These are phyloP conservation scores for Ganoderma lucidum DNA, from an alignment of 1,284 basidiomycete species.

Conservation along the genomic window DNA sequence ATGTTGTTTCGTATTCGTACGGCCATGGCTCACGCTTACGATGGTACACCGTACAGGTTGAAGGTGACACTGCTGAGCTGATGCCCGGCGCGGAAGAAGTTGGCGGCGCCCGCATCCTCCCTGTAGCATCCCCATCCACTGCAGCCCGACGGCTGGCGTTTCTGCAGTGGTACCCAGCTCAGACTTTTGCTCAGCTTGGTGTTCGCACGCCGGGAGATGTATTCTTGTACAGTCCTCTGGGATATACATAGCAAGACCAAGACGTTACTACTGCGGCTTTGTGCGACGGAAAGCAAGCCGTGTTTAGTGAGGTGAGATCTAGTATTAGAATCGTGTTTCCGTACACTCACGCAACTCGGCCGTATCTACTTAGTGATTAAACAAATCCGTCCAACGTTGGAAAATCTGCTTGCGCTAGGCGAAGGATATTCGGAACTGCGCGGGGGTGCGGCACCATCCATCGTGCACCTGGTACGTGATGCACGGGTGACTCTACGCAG, in stretches of 20 bases:
- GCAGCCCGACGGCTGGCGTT: too few relatives aligned
- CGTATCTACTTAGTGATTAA: constrained; percentile 71
- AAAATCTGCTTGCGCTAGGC: constrained; percentile 93
- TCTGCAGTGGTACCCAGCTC: too few relatives aligned
- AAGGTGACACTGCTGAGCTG: too few relatives aligned
- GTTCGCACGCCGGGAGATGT: constrained; percentile 91
- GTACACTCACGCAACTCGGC: constrained; percentile 6
- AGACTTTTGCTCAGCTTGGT: constrained; percentile 84
- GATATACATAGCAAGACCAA: constrained; percentile 79
- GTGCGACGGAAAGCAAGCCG: constrained; percentile 89
- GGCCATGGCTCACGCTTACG: too few relatives aligned
- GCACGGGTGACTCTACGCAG: not conserved
- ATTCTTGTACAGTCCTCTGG: constrained; percentile 95
- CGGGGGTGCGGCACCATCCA: constrained; percentile 85
- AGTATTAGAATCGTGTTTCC: constrained; percentile 3
- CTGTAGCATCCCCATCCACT: too few relatives aligned
- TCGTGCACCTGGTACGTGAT: constrained; percentile 90
- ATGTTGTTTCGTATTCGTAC: too few relatives aligned
- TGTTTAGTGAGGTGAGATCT: constrained; percentile 73
- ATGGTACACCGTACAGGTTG: too few relatives aligned
- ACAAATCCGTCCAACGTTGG: constrained; percentile 87
- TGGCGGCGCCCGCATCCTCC: too few relatives aligned
- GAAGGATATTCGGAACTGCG: constrained; percentile 96
- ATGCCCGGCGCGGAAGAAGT: too few relatives aligned
- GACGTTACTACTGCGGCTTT: constrained; percentile 93